A percentile compares a stretch with the other conserved stretches of the same genome.
Conservation (phyloP, 2,329 filamentous ascomycete species). For the Talaromyces funiculosus region DNA sequence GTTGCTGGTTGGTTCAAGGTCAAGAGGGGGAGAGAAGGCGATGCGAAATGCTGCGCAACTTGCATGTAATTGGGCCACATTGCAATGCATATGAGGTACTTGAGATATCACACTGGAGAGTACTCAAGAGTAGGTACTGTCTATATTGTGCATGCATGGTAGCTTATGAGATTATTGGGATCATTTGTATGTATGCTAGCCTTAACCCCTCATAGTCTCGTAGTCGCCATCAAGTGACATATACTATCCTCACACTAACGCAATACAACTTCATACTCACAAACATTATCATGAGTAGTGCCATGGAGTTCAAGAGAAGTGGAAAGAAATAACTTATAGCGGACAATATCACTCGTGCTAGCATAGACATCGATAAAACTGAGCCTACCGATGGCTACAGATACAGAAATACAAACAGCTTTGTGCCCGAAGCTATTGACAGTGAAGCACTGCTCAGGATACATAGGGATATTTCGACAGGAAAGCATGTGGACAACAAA, state of each 20-base stretch:
- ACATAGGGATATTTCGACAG: too few species aligned
- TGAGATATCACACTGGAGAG: neutral
- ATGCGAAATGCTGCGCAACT: neutral
- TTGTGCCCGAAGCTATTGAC: neutral
- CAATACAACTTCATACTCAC: neutral
- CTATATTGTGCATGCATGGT: neutral
- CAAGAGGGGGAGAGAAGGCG: neutral
- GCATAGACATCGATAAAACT: neutral
- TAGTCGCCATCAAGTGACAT: neutral
- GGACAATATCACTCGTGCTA: neutral
- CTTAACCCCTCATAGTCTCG: neutral
- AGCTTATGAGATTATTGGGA: neutral
- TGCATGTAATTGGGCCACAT: conserved; percentile 1
- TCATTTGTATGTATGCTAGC: too few species aligned
- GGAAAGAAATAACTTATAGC: neutral
- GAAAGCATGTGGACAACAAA: too few species aligned
- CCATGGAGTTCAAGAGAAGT: too few species aligned
- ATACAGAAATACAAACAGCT: neutral
- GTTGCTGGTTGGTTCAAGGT: neutral
- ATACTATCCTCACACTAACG: neutral
- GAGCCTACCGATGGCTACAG: neutral
- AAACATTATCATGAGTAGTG: too few species aligned
- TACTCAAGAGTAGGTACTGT: neutral
- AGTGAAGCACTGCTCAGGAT: neutral
- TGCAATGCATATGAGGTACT: conserved; percentile 3